Percentiles rank a stretch among this genome's conserved stretches.
phyloP scores from a whole-genome alignment of 2,329 filamentous ascomycete genomes.

The Colletotrichum kahawae region DNA sequence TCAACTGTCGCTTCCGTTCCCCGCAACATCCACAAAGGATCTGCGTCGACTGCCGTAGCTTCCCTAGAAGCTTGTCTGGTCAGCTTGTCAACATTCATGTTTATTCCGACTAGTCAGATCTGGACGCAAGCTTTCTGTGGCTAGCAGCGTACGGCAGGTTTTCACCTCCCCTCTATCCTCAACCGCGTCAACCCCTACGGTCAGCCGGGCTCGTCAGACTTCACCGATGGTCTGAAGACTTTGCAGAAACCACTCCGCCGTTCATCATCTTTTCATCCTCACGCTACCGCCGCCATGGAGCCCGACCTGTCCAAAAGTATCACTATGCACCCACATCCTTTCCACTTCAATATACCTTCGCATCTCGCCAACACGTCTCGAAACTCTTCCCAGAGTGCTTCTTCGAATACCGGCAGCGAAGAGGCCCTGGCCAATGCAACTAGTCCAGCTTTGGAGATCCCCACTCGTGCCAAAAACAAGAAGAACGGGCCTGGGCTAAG shows the following conservation, averaged over 20 bases:
- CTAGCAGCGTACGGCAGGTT: neutral
- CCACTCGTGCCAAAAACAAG: constrained; percentile 29
- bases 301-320: constrained; percentile 30
- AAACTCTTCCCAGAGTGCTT: neutral
- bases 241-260: neutral
- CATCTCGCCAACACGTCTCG: constrained; percentile 28
- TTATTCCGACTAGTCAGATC: neutral
- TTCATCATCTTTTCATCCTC: neutral
- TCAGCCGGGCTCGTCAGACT: neutral
- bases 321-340: constrained; percentile 50
- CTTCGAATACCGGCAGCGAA: constrained; percentile 25
- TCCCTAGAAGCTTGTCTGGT: neutral
- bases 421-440: constrained; percentile 31
- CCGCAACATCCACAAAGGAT: neutral
- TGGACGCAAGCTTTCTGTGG: neutral
- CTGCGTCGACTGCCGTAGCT: neutral
- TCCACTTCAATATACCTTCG: constrained; percentile 39
- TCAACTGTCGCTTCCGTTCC: neutral
- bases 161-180: neutral
- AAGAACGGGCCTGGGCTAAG: constrained; percentile 46
- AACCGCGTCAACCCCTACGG: neutral
- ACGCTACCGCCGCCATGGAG: neutral
- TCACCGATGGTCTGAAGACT: neutral
- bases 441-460: constrained; percentile 51
- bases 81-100: neutral